Base-by-base conservation (phyloP, 2,329 filamentous ascomycete genomes). In the Cryphonectria naterciae region DNA sequence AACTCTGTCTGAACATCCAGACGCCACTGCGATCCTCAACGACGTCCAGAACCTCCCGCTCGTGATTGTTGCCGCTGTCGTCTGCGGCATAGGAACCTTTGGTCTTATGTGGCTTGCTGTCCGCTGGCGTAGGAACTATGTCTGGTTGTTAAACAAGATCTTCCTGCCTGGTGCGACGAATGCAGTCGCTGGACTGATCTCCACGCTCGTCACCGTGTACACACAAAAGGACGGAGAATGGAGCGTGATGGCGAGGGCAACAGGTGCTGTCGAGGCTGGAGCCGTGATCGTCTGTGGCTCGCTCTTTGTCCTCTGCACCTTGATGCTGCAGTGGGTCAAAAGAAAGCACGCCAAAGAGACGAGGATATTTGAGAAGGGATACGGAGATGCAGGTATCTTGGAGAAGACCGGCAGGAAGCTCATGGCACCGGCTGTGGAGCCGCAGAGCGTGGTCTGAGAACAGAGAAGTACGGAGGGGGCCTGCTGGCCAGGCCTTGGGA, bases 101-200 rank as follows among this genome's bases (percentile, higher is more conserved):
- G 82, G 84, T 1, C 82, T 85, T 74, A 65, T 80, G 2, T 80
- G 78, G 75, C 77, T 88, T 28, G 85, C 80, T 73, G 77, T 80
- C 66, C 77, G 79, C 22, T 84, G 84, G 78, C 77, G 81, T 49
- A 75, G 76, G 19, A 88, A 88, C 73, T 87, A 87, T 68, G 80
- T 87, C 25, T 88, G 85, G 86, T 79, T 87, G 37, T 79, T 86
- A 4, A 85, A 87, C 74, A 80, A 81, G 71, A 78, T 88, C 11
- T 86, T 87, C 73, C 71, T 86, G 70, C 82, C 81, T 0, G 78
- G 80, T 1, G 73, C 81, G 19, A 77, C 86, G 63, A 87, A 87
- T 73, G 83, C 83, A n/a, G 73, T 84, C 15, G 85, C 84, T 5
- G 86, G 86, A 0, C 74, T 87, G 43, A 79, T 88, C 2, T 83